Base-by-base conservation (phyloP, 306 rosid species). In the Arachis stenosperma region DNA sequence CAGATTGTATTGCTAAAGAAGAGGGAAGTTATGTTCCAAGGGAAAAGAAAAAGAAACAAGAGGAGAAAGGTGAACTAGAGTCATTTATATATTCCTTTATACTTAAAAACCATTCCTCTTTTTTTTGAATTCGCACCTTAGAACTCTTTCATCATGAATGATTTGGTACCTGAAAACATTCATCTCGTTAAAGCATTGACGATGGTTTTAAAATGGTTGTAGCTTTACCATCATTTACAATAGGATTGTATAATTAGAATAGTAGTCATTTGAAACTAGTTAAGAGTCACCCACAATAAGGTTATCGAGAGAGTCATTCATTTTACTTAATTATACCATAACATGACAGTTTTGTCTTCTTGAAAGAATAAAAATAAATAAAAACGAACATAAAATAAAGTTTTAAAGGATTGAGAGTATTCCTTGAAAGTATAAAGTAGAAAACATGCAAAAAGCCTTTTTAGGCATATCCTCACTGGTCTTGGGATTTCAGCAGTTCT, bases 1-100 rank as follows among this genome's bases (percentile, higher is more conserved):
- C 99, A n/a, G 99, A 94, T 71, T 94, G 99, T 80, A 67, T 94
- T 61, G 97, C 99, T 74, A 88, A 90, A 87, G 98, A 85, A 73
- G 99, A 94, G 53, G 99, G 99, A 80, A 94, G 84, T 79, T 91
- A 65, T 80, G 96, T 89, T 81, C 98, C 98, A 51, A 90, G 96
- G 78, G 98, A 94, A 15, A 94, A 94, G 97, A 91, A 94, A 70
- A 94, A 85, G 96, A 94, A 91, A 87, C 97, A 80, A 79, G 99
- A 91, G 76, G 99, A 94, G 81, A 94, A 92, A 88, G 98, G 99
- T 94, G 65, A 85, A 43, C 15, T n/a, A 46, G 44, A 40, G 48
- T 78, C 52, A 37, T 70, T 73, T 81, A 6, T 60, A 8, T 29
- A 13, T 44, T 64, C 60, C 36, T 47, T 44, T 61, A 10, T 33